Evolutionary conservation across 2,329 filamentous ascomycete species (phyloP), one percentile per base, ranked within the genome.

Genomic region (Pestalotiopsis sp.): DNA sequence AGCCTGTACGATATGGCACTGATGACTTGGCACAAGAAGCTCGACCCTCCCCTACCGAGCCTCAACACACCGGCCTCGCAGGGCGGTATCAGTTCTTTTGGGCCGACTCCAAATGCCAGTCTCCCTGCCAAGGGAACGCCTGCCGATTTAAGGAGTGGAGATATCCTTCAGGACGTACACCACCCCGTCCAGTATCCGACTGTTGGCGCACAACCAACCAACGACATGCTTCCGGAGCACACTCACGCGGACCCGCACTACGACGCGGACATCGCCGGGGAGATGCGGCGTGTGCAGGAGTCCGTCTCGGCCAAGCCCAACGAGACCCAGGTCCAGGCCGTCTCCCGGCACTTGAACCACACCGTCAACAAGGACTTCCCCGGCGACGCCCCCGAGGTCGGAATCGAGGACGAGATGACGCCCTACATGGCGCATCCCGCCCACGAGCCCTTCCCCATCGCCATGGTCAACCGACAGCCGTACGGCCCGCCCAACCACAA

Each of bases 1-100:
- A 88, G 88, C 1, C 78, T 94, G 26, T 94, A 93, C 75, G 92
- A 95, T 70, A 89, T 90, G 70, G 90, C 91, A 0, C 76, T 94
- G 52, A 84, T 94, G 7, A 91, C 89, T 0, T 95, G 92, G 92
- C 83, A 90, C 70, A 89, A 89, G 68, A 78, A 80, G 1, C 75
- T 93, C 0, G 79, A 88, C 0, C 89, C 90, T 1, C 82, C 87
- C 0, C 75, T 92, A 6, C 90, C 90, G 4, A 85, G 81, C 65
- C 77, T 85, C 17, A 77, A 81, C n/a, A 81, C 79, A 1, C 85
- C 87, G 0, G 88, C 88, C 3, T 77, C 78, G 3, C 70, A 75
- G 13, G 77, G 75, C 1, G 78, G 72, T 4, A 69, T 76, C 5
- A 64, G 68, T 58, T 68, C 71, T 68, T 78, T 76, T 67, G 66